Evolutionary conservation across 129 eudicot species (phyloP).

Genomic region (Pulicaria dysenterica): DNA sequence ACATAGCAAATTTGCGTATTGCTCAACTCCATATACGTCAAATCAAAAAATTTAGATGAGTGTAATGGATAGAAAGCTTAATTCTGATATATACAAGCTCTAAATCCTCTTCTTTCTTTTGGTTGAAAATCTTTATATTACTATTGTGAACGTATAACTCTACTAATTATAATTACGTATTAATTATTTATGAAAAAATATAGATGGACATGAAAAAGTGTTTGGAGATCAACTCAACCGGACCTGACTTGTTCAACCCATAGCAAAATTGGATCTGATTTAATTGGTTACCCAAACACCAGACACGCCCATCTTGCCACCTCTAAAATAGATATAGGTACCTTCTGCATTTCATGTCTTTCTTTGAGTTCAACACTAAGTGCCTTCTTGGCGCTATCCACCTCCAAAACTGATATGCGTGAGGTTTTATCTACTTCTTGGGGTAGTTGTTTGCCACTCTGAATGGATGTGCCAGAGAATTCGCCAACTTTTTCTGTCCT

Average conservation of each 20-base stretch:
- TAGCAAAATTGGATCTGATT: not conserved
- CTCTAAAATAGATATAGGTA: conserved; percentile 23
- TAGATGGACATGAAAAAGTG: not conserved
- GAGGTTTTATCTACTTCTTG: conserved; percentile 24
- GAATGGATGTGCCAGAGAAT: conserved; percentile 43
- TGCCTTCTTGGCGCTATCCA: conserved; percentile 48
- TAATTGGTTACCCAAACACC: conserved; percentile 1
- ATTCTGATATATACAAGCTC: too few species aligned
- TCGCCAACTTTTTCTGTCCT: conserved; percentile 38
- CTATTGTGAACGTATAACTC: not conserved
- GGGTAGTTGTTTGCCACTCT: conserved; percentile 41
- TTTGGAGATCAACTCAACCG: not conserved
- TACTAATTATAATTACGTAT: not conserved
- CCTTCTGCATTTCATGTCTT: conserved; percentile 78
- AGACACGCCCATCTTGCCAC: not conserved
- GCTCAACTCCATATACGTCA: not conserved
- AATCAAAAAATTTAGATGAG: not conserved
- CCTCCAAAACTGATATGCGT: conserved; percentile 30
- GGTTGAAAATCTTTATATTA: not conserved
- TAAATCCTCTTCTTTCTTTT: not conserved
- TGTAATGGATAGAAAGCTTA: not conserved
- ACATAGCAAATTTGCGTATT: not conserved
- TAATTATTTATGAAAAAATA: not conserved
- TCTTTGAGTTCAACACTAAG: conserved; percentile 65
- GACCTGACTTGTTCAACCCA: not conserved